Evolutionary conservation across 1,284 basidiomycete genomes (phyloP).

Genomic region (Ceratobasidium sp.): DNA sequence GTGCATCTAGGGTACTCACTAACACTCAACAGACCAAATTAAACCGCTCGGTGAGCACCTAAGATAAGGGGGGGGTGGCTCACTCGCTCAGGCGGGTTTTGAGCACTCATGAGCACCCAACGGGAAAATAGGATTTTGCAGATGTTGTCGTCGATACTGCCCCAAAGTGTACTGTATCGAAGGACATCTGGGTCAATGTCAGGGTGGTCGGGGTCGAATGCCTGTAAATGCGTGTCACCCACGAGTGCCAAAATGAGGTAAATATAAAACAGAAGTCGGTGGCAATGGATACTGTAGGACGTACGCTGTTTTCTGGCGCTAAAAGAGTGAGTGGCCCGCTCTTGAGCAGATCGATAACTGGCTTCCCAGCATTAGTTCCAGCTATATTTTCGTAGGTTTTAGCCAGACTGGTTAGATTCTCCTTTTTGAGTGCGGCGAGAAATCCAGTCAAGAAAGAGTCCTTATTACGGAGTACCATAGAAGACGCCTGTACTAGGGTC

Average conservation of each 20-base stretch:
- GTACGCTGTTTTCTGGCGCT: conserved; percentile 9
- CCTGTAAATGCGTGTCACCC: not conserved
- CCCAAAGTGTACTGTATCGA: conserved; percentile 2
- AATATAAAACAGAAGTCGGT: too few relatives aligned
- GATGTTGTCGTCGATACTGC: conserved; percentile 7
- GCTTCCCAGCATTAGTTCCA: not conserved
- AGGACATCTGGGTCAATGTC: not conserved
- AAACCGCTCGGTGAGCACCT: too few relatives aligned
- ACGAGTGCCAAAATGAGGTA: not conserved
- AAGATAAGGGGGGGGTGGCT: too few relatives aligned
- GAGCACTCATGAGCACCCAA: too few relatives aligned
- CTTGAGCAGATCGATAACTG: conserved; percentile 11
- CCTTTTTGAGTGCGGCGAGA: not conserved
- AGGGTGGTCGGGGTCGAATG: not conserved
- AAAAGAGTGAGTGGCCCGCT: conserved; percentile 4
- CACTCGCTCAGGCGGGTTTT: too few relatives aligned
- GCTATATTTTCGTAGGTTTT: not conserved
- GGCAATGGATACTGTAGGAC: not conserved
- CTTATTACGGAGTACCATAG: not conserved
- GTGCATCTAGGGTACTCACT: too few relatives aligned
- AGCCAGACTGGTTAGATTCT: not conserved
- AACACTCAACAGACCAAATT: too few relatives aligned
- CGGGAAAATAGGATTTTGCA: too few relatives aligned
- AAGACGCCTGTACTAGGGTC: not conserved
- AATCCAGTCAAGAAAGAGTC: not conserved